Percentiles rank a stretch among this genome's conserved stretches.
These are phyloP conservation scores for Hemileccinum impolitum DNA, from an alignment of 768 basidiomycete species.

Conservation along the genomic window DNA sequence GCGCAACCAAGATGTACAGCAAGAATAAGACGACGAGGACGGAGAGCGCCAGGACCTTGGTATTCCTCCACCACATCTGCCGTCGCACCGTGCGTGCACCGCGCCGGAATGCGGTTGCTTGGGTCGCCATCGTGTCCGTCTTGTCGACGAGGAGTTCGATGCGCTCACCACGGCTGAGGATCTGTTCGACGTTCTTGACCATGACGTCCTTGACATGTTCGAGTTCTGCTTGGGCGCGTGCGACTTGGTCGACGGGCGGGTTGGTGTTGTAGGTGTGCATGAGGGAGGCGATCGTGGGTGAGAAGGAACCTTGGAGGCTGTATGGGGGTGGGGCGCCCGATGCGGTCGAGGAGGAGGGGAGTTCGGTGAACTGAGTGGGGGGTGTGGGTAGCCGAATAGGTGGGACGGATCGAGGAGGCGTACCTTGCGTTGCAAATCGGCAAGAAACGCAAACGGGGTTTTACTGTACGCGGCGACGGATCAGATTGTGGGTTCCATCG, in stretches of 20 bases:
- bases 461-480: constrained; percentile 44
- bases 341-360: constrained; percentile 55
- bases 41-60: constrained; percentile 62
- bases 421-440: constrained; percentile 80
- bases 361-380: constrained; percentile 49
- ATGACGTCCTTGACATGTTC: constrained; percentile 94
- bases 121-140: constrained; percentile 92
- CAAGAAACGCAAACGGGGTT: constrained; percentile 92
- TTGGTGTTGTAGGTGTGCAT: constrained; percentile 88
- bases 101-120: constrained; percentile 89
- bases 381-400: neutral
- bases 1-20: constrained; percentile 79
- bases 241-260: constrained; percentile 84
- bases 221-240: constrained; percentile 85
- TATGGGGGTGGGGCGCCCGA: constrained; percentile 50
- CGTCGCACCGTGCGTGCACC: constrained; percentile 81
- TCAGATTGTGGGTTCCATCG: neutral
- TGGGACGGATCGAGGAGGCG: constrained; percentile 3
- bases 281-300: constrained; percentile 64
- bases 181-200: constrained; percentile 98
- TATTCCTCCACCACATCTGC: constrained; percentile 90
- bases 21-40: constrained; percentile 70
- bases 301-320: constrained; percentile 69
- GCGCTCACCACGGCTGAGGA: constrained; percentile 89
- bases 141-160: constrained; percentile 96